Evolutionary conservation across 305 asterid genomes (phyloP).

Genomic region (Fraxinus greggii): DNA sequence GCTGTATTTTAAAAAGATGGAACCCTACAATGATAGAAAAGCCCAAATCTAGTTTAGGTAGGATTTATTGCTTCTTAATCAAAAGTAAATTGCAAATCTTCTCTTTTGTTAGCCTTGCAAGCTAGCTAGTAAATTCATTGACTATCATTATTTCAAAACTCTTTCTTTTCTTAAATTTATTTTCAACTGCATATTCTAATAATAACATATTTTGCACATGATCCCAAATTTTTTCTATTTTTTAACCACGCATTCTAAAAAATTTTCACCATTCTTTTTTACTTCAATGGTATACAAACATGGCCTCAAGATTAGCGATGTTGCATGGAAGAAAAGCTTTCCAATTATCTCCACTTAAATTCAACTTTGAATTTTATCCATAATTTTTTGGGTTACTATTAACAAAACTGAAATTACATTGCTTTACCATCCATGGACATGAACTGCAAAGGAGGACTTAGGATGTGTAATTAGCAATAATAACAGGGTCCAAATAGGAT

Average conservation of each 20-base stretch:
- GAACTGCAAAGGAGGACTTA: not conserved
- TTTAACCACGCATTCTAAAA: no score
- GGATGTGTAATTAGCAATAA: not conserved
- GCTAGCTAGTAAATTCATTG: constrained; percentile 8
- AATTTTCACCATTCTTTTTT: no score
- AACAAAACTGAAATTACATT: not conserved
- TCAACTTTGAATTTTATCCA: not conserved
- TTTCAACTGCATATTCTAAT: no score
- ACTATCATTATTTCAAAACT: no score
- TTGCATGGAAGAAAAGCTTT: not conserved
- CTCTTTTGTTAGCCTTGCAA: constrained; percentile 24
- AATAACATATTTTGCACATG: no score
- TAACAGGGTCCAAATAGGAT: not conserved
- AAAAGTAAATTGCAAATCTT: constrained; percentile 7
- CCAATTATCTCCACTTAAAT: not conserved
- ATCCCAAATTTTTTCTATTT: no score
- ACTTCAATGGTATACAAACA: no score
- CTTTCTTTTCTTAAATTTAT: no score
- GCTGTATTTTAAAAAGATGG: constrained; percentile 3
- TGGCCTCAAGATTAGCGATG: not conserved
- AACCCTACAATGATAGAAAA: constrained; percentile 13
- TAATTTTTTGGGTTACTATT: not conserved
- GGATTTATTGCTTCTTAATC: not conserved
- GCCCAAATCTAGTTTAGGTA: constrained; percentile 19
- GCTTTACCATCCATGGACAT: not conserved